These are phyloP conservation scores for Silene vulgaris DNA, from an alignment of 179 eudicot genomes.

Conservation along the genomic window DNA sequence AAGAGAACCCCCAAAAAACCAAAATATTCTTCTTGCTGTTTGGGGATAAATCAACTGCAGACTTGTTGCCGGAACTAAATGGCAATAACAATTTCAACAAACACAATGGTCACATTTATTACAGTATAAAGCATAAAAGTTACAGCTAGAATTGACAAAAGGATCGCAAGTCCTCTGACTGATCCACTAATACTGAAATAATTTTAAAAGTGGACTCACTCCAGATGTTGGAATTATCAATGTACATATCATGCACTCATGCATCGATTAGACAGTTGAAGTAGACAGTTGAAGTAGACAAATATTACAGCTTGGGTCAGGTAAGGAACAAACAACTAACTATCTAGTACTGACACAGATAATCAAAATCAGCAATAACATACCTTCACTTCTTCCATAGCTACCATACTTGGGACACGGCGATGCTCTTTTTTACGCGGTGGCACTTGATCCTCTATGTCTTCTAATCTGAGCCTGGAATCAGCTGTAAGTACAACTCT, in stretches of 20 bases:
- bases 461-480: slow-evolving; percentile 83
- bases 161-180: neutral
- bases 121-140: neutral
- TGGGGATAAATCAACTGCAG: neutral
- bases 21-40: neutral
- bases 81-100: neutral
- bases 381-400: slow-evolving; percentile 99
- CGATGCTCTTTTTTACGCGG: slow-evolving; percentile 90
- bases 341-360: slow-evolving; percentile 4
- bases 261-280: slow-evolving; percentile 2
- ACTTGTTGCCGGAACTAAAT: neutral
- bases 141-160: neutral
- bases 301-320: neutral
- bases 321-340: neutral
- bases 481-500: slow-evolving; percentile 85
- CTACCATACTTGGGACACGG: slow-evolving; percentile 94
- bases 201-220: neutral
- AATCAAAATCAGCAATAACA: slow-evolving; percentile 4
- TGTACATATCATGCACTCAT: neutral
- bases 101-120: neutral
- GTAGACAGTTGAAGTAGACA: neutral
- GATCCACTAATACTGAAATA: neutral
- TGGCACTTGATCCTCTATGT: slow-evolving; percentile 77
- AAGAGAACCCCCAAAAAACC: neutral
- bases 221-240: neutral